Base-by-base conservation (phyloP, 768 basidiomycete species). In the Podaxis sp. region DNA sequence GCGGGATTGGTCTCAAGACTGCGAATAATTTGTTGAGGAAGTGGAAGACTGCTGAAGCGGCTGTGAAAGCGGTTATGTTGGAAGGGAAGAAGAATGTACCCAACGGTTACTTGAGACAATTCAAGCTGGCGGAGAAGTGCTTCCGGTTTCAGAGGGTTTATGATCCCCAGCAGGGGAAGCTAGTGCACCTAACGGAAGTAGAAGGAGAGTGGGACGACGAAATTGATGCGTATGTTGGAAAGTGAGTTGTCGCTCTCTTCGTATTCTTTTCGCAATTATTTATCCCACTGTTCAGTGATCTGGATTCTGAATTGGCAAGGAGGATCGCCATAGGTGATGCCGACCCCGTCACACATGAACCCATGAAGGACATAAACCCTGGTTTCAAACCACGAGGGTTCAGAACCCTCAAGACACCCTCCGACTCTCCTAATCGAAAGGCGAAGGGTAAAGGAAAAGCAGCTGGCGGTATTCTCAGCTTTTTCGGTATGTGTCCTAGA, bases 71-170 rank as follows among this genome's bases (percentile, higher is more conserved):
- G 26, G 66, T 99, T 58, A 82, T 83, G 63, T 73, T 93, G 50
- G 95, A 96, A 69, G 95, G 95, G 24, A 91, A 92, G 76, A 88
- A 93, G 74, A 71, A 76, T 6, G 88, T 99, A 4, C 95, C 96
- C 1, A 73, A 76, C 40, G 84, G 81, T 48, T 99, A 99, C 74
- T 78, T 89, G 59, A 78, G 86, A 59, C 81, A 84, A 13, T 98
- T 95, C 76, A 76, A 78, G 62, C 76, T 91, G 58, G 95, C 97
- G 4, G 95, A 99, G 73, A 88, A 89, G 66, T 96, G 93, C 57
- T 99, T 99, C 71, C 77, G 92, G 56, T 89, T 98, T 74, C 97
- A 99, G 70, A 81, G 95, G 60, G 95, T 98, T 44, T 99, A 91
- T 73, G 89, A 93, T 74, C 95, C 96, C 0, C 65, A 76, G 22